Evolutionary conservation across 192 early-diverging fungal species (phyloP), one percentile per base, ranked within the genome.

Genomic region (Entomortierella chlamydospora): DNA sequence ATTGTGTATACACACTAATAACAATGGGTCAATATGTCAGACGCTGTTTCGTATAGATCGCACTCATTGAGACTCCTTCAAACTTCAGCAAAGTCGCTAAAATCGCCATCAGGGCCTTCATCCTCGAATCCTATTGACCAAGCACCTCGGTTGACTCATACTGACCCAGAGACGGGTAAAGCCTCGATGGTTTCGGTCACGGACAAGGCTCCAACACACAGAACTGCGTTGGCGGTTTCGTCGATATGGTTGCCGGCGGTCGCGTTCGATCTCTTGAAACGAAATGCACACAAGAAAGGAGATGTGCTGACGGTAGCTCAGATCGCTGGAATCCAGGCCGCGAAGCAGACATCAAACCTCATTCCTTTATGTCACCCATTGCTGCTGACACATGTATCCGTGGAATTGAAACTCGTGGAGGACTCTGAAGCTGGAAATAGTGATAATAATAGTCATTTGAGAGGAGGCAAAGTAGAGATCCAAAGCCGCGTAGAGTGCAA

Each of bases 281-380:
- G 83, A 6, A 94, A 95, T 76, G 73, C 61, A 39, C 84, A 90
- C 57, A 89, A 90, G 72, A 98, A 98, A 78, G 97, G 97, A 15
- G 95, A 96, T 74, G 97, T 96, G 1, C 77, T 97, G 33, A 87
- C 91, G 0, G 94, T 96, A 2, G 94, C 95, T 20, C 91, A 92
- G 64, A 89, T 97, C 13, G 95, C 97, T 1, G 97, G 96, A 0
- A 96, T 98, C 59, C 89, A 94, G 69, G 97, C 91, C 8, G 96
- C 95, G 43, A 98, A 98, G 80, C 85, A 85, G 59, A 97, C 96
- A 8, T 85, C 90, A 7, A 82, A 88, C 41, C 59, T 96, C 57
- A 93, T 98, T 54, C 97, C 97, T 1, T 84, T 98, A 15, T 96
- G 96, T 70, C 97, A 98, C 74, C 93, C 93, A 9, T 70, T 98